phyloP scores from a whole-genome alignment of 2,329 filamentous ascomycete species.

The Coniella vitis region DNA sequence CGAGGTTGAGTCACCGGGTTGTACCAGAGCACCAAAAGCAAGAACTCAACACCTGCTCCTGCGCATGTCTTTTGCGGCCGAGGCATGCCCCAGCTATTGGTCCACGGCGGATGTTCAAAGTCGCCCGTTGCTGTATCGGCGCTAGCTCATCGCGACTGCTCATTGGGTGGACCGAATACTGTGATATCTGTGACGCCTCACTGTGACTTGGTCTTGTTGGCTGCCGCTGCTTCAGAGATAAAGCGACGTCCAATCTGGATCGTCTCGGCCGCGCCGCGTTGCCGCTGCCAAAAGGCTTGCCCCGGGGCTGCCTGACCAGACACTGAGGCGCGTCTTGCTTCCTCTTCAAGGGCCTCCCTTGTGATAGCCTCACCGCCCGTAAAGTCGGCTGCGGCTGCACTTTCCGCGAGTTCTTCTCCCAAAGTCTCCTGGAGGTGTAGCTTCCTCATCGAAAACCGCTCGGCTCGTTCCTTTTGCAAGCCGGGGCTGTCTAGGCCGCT shows the following conservation, averaged over 20 bases:
- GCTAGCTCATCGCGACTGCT: too few relatives aligned
- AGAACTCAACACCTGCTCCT: too few relatives aligned
- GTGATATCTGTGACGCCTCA: constrained; percentile 1
- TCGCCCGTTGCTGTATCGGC: too few relatives aligned
- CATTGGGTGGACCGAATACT: too few relatives aligned
- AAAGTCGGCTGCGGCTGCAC: constrained; percentile 39
- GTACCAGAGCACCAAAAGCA: too few relatives aligned
- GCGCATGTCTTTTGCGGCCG: too few relatives aligned
- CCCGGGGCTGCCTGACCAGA: constrained; percentile 44
- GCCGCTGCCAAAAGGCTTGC: constrained; percentile 56
- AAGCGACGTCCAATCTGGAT: constrained; percentile 48
- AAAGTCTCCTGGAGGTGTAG: constrained; percentile 69
- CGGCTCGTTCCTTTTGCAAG: constrained; percentile 74
- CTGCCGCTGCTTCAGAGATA: constrained; percentile 37
- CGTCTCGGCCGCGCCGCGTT: constrained; percentile 50
- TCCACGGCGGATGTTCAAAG: too few relatives aligned
- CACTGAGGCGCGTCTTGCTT: constrained; percentile 45
- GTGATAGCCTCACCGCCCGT: constrained; percentile 57
- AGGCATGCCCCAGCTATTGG: too few relatives aligned
- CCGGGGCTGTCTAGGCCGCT: constrained; percentile 79
- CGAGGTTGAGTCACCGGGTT: too few relatives aligned
- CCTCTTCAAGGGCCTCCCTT: constrained; percentile 56
- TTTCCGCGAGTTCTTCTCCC: constrained; percentile 47
- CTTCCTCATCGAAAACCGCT: constrained; percentile 75
- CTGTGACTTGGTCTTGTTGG: constrained; percentile 15